Evolutionary conservation across 148 eudicot species (phyloP), one percentile per base, ranked within the genome.

Genomic region (Rhododendron henanense): DNA sequence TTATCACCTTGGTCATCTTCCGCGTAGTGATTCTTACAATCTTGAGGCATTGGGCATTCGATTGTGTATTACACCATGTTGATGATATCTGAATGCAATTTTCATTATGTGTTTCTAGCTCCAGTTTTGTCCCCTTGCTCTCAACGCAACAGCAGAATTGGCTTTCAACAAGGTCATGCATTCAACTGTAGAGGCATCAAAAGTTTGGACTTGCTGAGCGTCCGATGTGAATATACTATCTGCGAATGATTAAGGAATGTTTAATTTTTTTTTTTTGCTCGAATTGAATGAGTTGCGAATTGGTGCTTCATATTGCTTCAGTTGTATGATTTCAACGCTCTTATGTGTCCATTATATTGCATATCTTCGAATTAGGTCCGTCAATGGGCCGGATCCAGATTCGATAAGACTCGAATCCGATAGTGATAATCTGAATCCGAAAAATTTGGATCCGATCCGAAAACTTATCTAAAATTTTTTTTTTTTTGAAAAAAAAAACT

Each of bases 11-110:
- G 55, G 2, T 23, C 25, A 16, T 59, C 76, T 77, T 75, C 55
- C 79, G 1, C 41, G 65, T 57, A 74, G 55, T 78, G 79, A 74
- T 83, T 47, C 84, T 75, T 69, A 81, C 86, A 79, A 28, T 83
- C 47, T 78, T 57, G 45, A 33, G 28, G 77, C 81, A 6, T 50
- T 78, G 87, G 19, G 41, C 39, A 21, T 75, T 77, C 50, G 83
- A n/a, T 76, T 47, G 47, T 63, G 85, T 47, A 76, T 57, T 79
- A 33, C 50, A 57, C 59, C 53, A 28, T 28, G 35, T 84, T 84
- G 45, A 51, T 19, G 77, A 55, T 31, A 51, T 69, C 11, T 18
- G 44, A 63, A 83, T 63, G 71, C 55, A 51, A 47, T 87, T 59
- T 57, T 51, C 35, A n/a, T 28, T 6, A 33, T 78, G 41, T 35